phyloP scores from a whole-genome alignment of 805 yeast species.

The Schizosaccharomyces cryophilus region DNA sequence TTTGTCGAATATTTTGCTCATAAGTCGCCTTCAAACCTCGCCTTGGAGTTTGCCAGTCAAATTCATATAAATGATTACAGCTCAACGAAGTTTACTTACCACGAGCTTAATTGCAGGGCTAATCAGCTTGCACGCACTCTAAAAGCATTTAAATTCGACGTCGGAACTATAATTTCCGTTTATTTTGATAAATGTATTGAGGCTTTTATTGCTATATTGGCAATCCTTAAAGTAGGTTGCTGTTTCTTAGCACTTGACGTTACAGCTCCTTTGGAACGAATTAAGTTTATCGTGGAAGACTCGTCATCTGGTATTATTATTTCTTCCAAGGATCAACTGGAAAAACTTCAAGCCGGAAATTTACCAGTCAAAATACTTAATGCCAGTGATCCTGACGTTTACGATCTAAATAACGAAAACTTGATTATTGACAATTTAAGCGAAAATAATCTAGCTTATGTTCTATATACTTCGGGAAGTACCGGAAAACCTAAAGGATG shows the following conservation, averaged over 20 bases:
- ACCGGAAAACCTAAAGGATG: constrained; percentile 13
- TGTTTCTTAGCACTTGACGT: constrained; percentile 10
- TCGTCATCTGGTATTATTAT: constrained; percentile 7
- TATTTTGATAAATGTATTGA: constrained; percentile 10
- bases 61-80: constrained; percentile 1
- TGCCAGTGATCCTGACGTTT: background rate
- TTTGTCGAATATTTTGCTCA: constrained; percentile 8
- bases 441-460: constrained; percentile 6
- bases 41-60: constrained; percentile 8
- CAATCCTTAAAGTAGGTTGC: constrained; percentile 10
- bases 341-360: background rate
- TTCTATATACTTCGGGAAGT: constrained; percentile 12
- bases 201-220: constrained; percentile 10
- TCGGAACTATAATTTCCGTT: constrained; percentile 6
- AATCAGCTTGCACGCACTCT: constrained; percentile 7
- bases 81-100: constrained; percentile 7
- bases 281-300: constrained; percentile 7
- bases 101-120: constrained; percentile 7
- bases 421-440: background rate
- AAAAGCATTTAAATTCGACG: background rate
- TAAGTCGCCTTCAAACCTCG: constrained; percentile 5
- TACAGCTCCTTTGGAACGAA: constrained; percentile 9
- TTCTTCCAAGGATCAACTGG: background rate
- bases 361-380: background rate
- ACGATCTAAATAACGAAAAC: background rate